Percentiles rank a stretch among this genome's conserved stretches.
phyloP scores from a whole-genome alignment of 306 rosid species.

The Nissolia schottii region DNA sequence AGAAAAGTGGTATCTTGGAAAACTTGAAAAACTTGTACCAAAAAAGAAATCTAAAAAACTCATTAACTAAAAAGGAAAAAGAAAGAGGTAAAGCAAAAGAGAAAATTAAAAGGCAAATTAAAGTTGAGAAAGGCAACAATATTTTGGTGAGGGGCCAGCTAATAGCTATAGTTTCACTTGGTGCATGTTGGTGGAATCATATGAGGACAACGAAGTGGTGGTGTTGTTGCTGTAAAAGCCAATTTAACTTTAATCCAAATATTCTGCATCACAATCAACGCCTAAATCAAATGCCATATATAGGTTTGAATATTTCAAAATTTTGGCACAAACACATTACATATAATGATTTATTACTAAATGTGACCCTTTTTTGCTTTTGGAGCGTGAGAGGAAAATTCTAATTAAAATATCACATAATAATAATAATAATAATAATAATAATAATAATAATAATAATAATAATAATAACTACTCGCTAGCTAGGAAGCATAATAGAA shows the following conservation, averaged over 20 bases:
- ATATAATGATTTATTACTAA: background rate
- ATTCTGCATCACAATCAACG: background rate
- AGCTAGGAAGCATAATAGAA: background rate
- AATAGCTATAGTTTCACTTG: conserved; percentile 35
- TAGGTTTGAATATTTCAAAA: background rate
- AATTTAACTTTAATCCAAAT: conserved; percentile 16
- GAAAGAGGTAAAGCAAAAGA: conserved; percentile 12
- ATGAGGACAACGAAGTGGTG: conserved; percentile 20
- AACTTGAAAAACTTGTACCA: background rate
- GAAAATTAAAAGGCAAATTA: conserved; percentile 3
- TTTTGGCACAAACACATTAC: background rate
- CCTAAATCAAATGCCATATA: background rate
- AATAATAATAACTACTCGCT: background rate
- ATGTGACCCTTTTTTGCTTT: background rate
- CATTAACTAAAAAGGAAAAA: background rate
- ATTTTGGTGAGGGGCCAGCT: conserved; percentile 38
- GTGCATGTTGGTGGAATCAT: conserved; percentile 50
- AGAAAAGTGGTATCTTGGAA: conserved; percentile 16
- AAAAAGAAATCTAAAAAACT: conserved; percentile 8
- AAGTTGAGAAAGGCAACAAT: conserved; percentile 40
- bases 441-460: background rate
- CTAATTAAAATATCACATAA: background rate
- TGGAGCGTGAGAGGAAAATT: background rate
- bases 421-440: background rate
- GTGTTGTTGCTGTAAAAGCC: conserved; percentile 10